Base-by-base conservation (phyloP, 768 basidiomycete genomes). In the Tricholoma saponaceum region DNA sequence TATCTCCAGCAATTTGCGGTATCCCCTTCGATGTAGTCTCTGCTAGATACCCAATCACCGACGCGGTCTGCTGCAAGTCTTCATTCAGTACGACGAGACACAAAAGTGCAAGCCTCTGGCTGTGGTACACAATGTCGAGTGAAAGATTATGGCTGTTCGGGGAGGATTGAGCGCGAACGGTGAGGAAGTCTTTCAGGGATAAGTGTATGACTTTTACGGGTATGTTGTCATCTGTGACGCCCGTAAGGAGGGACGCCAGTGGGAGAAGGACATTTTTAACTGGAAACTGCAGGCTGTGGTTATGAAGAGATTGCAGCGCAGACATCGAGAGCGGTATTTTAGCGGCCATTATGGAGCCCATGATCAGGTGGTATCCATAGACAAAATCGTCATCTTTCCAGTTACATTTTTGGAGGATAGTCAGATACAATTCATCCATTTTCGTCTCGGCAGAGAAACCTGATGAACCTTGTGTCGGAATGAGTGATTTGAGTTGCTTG, bases 361-460 rank as follows among this genome's bases (percentile, higher is more conserved):
- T 51, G 33, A 60, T 41, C 7, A 54, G 18, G 18, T 56, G 33
- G 50, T 62, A 54, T 20, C 61, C 55, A 51, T 60, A 54, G n/a
- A 58, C 54, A 25, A 63, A 63, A 28, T 56, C 56, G 16, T 54
- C 46, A 33, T 63, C 59, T 5, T 58, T 51, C 62, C 62, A 63
- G 16, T 59, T 39, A 26, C 58, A 60, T 6, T 41, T 18, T 30
- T 56, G 51, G 28, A 63, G 57, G 26, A 63, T 61, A 1, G 55
- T 59, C 8, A 41, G n/a, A 37, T 61, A 64, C 18, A 61, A 51
- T 22, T 49, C 22, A 22, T 56, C 57, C 60, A 64, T 64, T 50
- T 61, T 58, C 14, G 55, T 28, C 55, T 63, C 60, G 13, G 62
- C 54, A 28, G 52, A 53, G 5, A 53, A 26, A 51, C 39, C 44